Conservation (phyloP, 345 rosid genomes). For the Fremontodendron californicum region DNA sequence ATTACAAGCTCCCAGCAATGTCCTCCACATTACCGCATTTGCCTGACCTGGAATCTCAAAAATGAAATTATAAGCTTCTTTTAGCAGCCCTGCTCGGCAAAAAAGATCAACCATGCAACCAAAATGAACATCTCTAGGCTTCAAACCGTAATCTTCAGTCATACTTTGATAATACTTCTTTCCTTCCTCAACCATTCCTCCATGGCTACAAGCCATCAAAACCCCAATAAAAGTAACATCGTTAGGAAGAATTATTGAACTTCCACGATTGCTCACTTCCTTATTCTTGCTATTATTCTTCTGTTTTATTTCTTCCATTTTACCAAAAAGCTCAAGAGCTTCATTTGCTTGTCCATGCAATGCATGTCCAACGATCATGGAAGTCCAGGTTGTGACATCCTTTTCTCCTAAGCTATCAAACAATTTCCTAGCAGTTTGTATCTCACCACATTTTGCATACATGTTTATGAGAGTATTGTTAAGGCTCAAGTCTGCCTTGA, state of each 20-base stretch:
- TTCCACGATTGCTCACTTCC: background rate
- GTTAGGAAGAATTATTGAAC: conserved; percentile 24
- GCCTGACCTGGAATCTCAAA: conserved; percentile 24
- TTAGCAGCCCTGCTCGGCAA: conserved; percentile 34
- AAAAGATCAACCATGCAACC: conserved; percentile 39
- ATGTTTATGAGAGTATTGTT: conserved; percentile 35
- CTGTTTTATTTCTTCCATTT: conserved; percentile 23
- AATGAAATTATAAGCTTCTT: conserved; percentile 33
- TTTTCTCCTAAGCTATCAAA: conserved; percentile 26
- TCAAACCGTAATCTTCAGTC: conserved; percentile 31
- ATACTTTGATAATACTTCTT: conserved; percentile 27
- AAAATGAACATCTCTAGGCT: conserved; percentile 39
- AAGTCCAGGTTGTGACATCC: conserved; percentile 40
- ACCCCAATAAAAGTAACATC: conserved; percentile 43
- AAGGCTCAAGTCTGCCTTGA: conserved; percentile 24
- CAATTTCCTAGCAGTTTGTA: conserved; percentile 29
- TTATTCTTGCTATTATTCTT: background rate
- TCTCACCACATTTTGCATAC: conserved; percentile 39
- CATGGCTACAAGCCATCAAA: conserved; percentile 44
- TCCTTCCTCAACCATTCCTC: conserved; percentile 40
- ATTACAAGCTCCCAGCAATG: conserved; percentile 30
- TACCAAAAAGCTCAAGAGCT: conserved; percentile 27
- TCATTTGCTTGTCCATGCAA: conserved; percentile 36
- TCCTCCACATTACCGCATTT: conserved; percentile 36
- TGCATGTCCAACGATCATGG: conserved; percentile 38